phyloP scores from a whole-genome alignment of 2,329 filamentous ascomycete species.

The Pseudopyricularia javanii region DNA sequence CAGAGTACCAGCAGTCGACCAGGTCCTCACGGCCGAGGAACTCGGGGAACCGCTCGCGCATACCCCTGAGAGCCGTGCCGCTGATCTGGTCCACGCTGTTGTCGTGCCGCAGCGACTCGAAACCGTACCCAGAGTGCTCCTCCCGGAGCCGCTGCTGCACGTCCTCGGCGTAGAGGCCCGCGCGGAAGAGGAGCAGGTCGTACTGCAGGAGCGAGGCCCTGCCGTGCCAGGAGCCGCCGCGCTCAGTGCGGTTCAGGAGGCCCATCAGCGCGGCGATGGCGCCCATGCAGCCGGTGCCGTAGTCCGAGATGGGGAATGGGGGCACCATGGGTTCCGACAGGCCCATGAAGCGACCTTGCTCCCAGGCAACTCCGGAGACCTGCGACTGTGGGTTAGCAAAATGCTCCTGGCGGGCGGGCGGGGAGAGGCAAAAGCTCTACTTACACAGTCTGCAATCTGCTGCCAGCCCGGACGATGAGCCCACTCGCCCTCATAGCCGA shows the following conservation, averaged over 20 bases:
- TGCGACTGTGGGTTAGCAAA: too few species aligned
- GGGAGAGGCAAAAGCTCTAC: too few species aligned
- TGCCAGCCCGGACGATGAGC: constrained; percentile 45
- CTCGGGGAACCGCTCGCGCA: constrained; percentile 35
- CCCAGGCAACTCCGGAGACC: constrained; percentile 38
- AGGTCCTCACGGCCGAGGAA: constrained; percentile 33
- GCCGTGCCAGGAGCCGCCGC: constrained; percentile 55
- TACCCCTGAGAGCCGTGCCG: constrained; percentile 40
- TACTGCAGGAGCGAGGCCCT: constrained; percentile 55
- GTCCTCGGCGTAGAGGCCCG: constrained; percentile 40
- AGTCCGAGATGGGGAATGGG: constrained; percentile 52
- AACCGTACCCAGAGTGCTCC: neutral
- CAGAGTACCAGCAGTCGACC: constrained; percentile 35
- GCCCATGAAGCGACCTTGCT: constrained; percentile 50
- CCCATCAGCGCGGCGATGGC: constrained; percentile 54
- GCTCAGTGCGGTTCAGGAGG: constrained; percentile 47
- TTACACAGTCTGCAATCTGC: constrained; percentile 30
- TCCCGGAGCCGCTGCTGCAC: constrained; percentile 29
- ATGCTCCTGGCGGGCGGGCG: too few species aligned
- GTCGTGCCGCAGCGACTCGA: constrained; percentile 24
- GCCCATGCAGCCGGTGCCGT: constrained; percentile 62
- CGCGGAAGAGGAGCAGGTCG: constrained; percentile 50
- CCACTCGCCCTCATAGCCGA: constrained; percentile 27
- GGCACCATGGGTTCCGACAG: constrained; percentile 52
- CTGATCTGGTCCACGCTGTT: constrained; percentile 56